Evolutionary conservation across 257 asterid genomes (phyloP), one percentile per base, ranked within the genome.

Genomic region (Craterostigma plantagineum): DNA sequence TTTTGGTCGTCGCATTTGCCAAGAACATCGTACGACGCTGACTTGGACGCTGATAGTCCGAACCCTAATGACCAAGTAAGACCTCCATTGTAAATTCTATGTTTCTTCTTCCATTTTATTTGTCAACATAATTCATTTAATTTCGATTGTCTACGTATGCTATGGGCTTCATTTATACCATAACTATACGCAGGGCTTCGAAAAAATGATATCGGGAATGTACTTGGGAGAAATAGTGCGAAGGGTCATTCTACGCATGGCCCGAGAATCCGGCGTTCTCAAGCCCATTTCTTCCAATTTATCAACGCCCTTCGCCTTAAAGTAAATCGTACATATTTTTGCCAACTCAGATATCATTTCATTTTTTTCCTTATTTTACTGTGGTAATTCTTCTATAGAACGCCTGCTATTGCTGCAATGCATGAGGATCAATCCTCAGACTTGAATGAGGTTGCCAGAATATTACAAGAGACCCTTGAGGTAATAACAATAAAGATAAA

Each of bases 1-100:
- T 85, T 81, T 59, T 77, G 91, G 86, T 77, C 94, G 44, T 81
- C 94, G 36, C 94, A 77, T 73, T 65, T 85, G 56, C 96, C 96
- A 8, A 61, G 85, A 61, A 85, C 96, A 16, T 54, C 63, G 18
- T 85, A 81, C 51, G 96, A 85, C 41, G 49, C 61, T 1, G 83
- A 71, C 49, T 63, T 85, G 71, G 94, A 85, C 65, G 75, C 72
- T 33, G 83, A 77, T 7, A 77, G 93, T 64, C 77, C 75, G 34
- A 77, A 85, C 49, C 92, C 96, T 43, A 67, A 69, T 46, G 86
- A 81, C 55, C 96, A 81, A 82, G 96, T 72, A 45, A 46, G 33
- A 11, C 16, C 41, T 48, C 49, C 15, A 35, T 40, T 37, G n/a
- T n/a, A 14, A 1, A 30, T 18, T 45, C 36, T 10, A 18, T 38